Base-by-base conservation (phyloP, 306 rosid species). In the Sophora flavescens region DNA sequence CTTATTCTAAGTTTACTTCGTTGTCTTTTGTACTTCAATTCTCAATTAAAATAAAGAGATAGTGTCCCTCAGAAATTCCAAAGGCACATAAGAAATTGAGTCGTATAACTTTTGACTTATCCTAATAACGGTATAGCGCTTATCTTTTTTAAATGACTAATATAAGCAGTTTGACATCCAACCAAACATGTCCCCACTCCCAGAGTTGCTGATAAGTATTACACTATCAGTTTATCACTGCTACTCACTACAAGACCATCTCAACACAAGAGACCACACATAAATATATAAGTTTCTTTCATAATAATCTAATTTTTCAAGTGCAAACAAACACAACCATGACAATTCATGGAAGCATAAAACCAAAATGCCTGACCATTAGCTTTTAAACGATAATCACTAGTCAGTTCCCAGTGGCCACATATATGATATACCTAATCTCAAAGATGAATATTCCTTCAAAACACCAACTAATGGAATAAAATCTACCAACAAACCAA, bases 81-180 rank as follows among this genome's bases (percentile, higher is more conserved):
- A 62, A 51, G n/a, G n/a, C 75, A 69, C 45, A 69, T 11, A 68
- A 14, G 66, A 59, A 41, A 54, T 60, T 13, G 54, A 53, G 59
- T 9, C 60, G 47, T 12, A 30, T n/a, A 32, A 60, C 15, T 51
- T 18, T n/a, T 70, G 26, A 60, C 11, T 26, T 52, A 50, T 61
- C 70, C 64, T 59, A 60, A 45, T 9, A 58, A 16, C 45, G 36
- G n/a, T 2, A 15, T 16, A 18, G 71, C 41, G 32, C 1, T 18
- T 10, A 70, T 17, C 53, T 63, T 50, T 36, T 7, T 36, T 16
- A 42, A 53, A 61, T 0, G 62, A 48, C 68, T 47, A 52, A 13
- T 11, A 30, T 6, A 52, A 62, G 51, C 62, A 41, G 62, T 14
- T 41, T 6, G 72, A 42, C 44, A 16, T 18, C 63, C 44, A 36